Percentiles rank a stretch among this genome's conserved stretches.
Conservation (phyloP, 106 monocot genomes). For the Alisma plantagoaquatica region DNA sequence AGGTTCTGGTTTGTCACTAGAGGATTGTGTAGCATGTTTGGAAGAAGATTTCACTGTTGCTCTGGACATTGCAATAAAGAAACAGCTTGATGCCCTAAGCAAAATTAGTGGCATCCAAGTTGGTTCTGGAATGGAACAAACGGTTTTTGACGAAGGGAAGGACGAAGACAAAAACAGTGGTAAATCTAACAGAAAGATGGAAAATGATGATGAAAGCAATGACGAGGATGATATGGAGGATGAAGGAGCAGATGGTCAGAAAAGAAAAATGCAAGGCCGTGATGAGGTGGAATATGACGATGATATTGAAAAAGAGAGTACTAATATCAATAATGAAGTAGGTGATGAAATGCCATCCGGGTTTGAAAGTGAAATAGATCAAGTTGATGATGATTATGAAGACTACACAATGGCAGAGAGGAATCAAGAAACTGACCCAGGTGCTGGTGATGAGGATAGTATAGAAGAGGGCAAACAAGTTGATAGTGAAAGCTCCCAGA, state of each 20-base stretch:
- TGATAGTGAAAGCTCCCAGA: no score
- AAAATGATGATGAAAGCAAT: constrained; percentile 23
- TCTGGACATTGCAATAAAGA: constrained; percentile 61
- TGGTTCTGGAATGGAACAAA: constrained; percentile 15
- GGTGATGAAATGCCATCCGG: constrained; percentile 29
- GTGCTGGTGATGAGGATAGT: not conserved
- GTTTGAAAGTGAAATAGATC: constrained; percentile 48
- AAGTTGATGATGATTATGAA: constrained; percentile 27
- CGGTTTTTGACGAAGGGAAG: constrained; percentile 6
- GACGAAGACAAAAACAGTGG: constrained; percentile 26
- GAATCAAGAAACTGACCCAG: not conserved
- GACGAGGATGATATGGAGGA: constrained; percentile 36
- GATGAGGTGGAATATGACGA: constrained; percentile 99
- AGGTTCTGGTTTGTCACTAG: constrained; percentile 34
- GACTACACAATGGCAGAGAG: constrained; percentile 25
- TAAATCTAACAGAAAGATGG: constrained; percentile 4
- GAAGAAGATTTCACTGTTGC: constrained; percentile 32
- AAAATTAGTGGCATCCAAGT: constrained; percentile 47
- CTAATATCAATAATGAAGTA: constrained; percentile 17
- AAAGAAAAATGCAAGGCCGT: constrained; percentile 49
- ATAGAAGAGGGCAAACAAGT: no score
- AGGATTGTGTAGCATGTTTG: constrained; percentile 26
- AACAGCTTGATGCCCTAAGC: constrained; percentile 41
- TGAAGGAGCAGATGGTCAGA: constrained; percentile 74
- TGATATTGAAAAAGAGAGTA: constrained; percentile 27